Base-by-base conservation (phyloP, 768 basidiomycete genomes). In the Postia placenta region DNA sequence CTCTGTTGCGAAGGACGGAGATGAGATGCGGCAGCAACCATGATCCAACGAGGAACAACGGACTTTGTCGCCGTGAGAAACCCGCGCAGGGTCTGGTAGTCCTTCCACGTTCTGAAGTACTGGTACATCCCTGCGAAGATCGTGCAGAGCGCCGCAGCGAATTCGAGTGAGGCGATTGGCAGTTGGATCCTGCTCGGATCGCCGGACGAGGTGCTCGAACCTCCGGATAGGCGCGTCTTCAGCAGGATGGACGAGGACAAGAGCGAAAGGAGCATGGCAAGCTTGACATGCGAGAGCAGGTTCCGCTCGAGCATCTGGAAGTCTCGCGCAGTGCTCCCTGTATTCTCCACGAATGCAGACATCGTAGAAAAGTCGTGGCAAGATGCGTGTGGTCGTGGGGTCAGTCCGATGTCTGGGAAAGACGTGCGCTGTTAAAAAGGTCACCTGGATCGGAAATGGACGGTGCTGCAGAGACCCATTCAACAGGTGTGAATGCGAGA, bases 291-390 rank as follows among this genome's bases (percentile, higher is more conserved):
- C 0, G 85, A 75, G 26, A 89, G 69, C 43, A 86, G 68, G 56
- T 89, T 88, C 45, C 87, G 74, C 63, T 88, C 87, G 12, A 89
- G 73, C 85, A 88, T 86, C 64, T 78, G 83, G 52, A 79, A 86
- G 61, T 89, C 87, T 58, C 85, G 73, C n/a, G 83, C 83, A 5
- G 70, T 69, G 55, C 85, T 68, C 26, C 60, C 62, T 4, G 27
- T 7, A 19, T 45, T 45, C 26, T 45, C 45, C 4, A 45, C 4
- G 22, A 20, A 45, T 17, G 30, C 45, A 9, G 45, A 30, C 45
- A 45, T 45, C n/a, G n/a, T n/a, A n/a, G n/a, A n/a, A n/a, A n/a
- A n/a, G n/a, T n/a, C n/a, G n/a, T n/a, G n/a, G n/a, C n/a, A n/a
- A n/a, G n/a, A n/a, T n/a, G n/a, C n/a, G n/a, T n/a, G n/a, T n/a